These are phyloP conservation scores for Ramaria sp. DNA, from an alignment of 768 basidiomycete genomes.

Conservation along the genomic window DNA sequence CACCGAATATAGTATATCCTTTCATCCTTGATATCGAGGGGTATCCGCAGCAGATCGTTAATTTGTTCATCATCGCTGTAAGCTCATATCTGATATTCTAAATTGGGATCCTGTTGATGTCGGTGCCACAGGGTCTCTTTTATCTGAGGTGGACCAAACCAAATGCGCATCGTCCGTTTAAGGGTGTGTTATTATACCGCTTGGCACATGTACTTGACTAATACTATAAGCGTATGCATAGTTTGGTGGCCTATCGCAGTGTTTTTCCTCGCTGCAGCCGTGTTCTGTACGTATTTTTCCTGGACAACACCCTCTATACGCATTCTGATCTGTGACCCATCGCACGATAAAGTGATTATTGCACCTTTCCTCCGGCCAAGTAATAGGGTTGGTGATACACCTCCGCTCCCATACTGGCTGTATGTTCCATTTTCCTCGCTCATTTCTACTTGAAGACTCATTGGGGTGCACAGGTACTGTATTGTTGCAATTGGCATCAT, in stretches of 20 bases:
- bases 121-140: constrained; percentile 34
- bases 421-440: constrained; percentile 9
- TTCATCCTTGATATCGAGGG: constrained; percentile 51
- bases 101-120: not conserved
- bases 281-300: constrained; percentile 28
- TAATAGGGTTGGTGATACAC: constrained; percentile 46
- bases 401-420: constrained; percentile 50
- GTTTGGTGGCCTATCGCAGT: constrained; percentile 48
- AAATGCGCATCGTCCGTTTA: constrained; percentile 39
- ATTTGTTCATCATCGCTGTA: constrained; percentile 45
- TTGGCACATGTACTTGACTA: not conserved
- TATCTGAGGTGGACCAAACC: constrained; percentile 45
- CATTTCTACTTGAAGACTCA: no score
- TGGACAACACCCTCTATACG: no score
- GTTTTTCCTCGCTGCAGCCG: constrained; percentile 41
- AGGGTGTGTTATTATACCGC: constrained; percentile 20
- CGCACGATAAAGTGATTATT: constrained; percentile 31
- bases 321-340: no score
- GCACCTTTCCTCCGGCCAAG: constrained; percentile 46
- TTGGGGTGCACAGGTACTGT: no score
- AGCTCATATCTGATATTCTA: constrained; percentile 11
- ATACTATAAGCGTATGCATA: constrained; percentile 8
- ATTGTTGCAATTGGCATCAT: no score
- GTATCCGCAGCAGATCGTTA: constrained; percentile 45
- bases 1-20: constrained; percentile 42